Evolutionary conservation across 208 protist genomes (phyloP).

Genomic region (Leptomonas pyrrhocoris): DNA sequence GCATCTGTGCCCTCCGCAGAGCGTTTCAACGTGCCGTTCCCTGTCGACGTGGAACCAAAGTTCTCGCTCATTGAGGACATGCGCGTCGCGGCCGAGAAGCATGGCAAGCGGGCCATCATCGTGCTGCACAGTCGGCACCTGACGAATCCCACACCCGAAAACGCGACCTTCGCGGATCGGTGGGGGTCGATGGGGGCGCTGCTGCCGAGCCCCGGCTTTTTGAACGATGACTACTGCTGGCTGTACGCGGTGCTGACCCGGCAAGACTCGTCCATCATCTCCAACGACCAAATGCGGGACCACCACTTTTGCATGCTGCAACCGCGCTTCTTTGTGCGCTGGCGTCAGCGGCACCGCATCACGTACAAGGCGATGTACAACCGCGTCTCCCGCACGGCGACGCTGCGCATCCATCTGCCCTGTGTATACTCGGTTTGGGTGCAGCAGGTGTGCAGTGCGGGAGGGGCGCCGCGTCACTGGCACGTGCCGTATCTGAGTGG

Average conservation of each 20-base stretch:
- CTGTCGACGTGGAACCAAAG: slow-evolving; percentile 84
- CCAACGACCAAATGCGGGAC: slow-evolving; percentile 89
- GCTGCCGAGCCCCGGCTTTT: slow-evolving; percentile 71
- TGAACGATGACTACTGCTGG: slow-evolving; percentile 92
- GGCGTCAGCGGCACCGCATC: slow-evolving; percentile 83
- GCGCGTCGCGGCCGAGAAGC: slow-evolving; percentile 34
- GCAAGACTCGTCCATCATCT: slow-evolving; percentile 59
- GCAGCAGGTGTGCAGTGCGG: slow-evolving; percentile 50
- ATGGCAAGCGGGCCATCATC: slow-evolving; percentile 61
- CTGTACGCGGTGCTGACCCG: slow-evolving; percentile 65
- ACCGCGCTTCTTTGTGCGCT: slow-evolving; percentile 78
- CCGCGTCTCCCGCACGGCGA: slow-evolving; percentile 25
- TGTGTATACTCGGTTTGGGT: slow-evolving; percentile 79
- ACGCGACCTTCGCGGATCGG: slow-evolving; percentile 38
- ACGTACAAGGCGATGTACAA: slow-evolving; percentile 76
- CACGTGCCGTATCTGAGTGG: slow-evolving; percentile 73
- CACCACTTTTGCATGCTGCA: slow-evolving; percentile 84
- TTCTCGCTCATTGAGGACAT: slow-evolving; percentile 84
- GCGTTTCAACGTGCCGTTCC: slow-evolving; percentile 64
- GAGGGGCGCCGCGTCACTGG: slow-evolving; percentile 46
- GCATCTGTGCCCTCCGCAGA: slow-evolving; percentile 40
- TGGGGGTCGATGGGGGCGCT: slow-evolving; percentile 51
- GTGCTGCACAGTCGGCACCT: slow-evolving; percentile 79
- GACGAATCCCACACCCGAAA: slow-evolving; percentile 27
- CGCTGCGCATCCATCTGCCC: slow-evolving; percentile 46